Evolutionary conservation across 2,329 filamentous ascomycete genomes (phyloP).

Genomic region (Calonectria pseudoreteaudii): DNA sequence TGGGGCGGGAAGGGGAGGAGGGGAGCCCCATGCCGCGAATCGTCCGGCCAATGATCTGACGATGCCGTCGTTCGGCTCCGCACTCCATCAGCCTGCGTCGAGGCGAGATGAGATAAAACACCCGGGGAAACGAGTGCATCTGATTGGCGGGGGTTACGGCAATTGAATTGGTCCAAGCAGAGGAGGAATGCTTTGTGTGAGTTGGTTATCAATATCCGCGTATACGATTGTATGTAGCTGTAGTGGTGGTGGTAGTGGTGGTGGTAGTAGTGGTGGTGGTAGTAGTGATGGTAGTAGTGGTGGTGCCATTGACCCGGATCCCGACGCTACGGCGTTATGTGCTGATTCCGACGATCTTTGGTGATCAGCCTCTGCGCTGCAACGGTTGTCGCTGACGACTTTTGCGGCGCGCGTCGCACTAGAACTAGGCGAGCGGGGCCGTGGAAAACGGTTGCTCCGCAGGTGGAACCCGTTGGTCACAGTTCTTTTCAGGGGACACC

Average conservation of each 20-base stretch:
- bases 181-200: too few relatives aligned
- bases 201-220: background rate
- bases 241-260: too few relatives aligned
- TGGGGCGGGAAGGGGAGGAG: too few relatives aligned
- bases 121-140: background rate
- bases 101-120: background rate
- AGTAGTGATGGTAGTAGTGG: too few relatives aligned
- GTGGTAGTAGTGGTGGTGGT: too few relatives aligned
- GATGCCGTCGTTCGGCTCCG: background rate
- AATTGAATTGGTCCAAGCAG: background rate
- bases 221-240: too few relatives aligned
- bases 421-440: slow-evolving; percentile 1
- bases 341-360: background rate
- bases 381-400: background rate
- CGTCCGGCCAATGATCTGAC: background rate
- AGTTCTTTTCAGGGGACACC: background rate
- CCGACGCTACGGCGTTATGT: background rate
- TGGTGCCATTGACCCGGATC: background rate
- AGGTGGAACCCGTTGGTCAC: background rate
- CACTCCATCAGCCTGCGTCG: background rate
- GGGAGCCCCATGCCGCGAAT: background rate
- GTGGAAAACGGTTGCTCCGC: background rate
- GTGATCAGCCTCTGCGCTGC: background rate
- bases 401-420: background rate
- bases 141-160: background rate